Base-by-base conservation (phyloP, 257 asterid genomes). In the Solanum peruvianum region DNA sequence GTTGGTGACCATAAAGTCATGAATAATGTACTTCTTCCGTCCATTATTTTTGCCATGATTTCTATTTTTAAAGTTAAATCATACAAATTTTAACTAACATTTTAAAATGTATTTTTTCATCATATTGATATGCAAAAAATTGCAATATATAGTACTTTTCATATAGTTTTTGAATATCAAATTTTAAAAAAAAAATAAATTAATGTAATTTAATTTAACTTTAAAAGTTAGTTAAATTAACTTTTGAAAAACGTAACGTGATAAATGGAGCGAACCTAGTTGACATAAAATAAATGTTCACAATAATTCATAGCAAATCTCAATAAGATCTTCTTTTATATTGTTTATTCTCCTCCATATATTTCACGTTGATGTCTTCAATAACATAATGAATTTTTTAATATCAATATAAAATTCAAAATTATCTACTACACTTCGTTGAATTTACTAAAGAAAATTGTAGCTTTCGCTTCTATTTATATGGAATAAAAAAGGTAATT, bases 191-290 rank as follows among this genome's bases (percentile, higher is more conserved):
- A n/a, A n/a, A n/a, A n/a, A n/a, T n/a, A n/a, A 37, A 37, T 37
- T 37, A 5, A 37, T 37, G 0, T 37, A 37, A 37, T 37, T 7
- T 37, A 37, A 37, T 37, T 37, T 37, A 37, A 37, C 0, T 37
- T 5, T 37, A 0, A 37, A 0, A 37, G 6, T 37, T 37, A 37
- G 0, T 37, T 0, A 37, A 37, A 37, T 0, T 37, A 1, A 37
- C 0, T 37, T 37, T 37, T 37, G 0, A 37, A 6, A 37, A 37
- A 1, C 0, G 0, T 37, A 37, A 37, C 2, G 0, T 37, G 1
- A 37, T 0, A 37, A 35, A 37, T 37, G 6, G 27, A 27, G 27
- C 27, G 1, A 52, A 16, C 23, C n/a, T 2, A 16, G 4, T 52
- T 21, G 62, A 52, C 10, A 52, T 52, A 52, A 52, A 52, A 52